Evolutionary conservation across 2,329 filamentous ascomycete species (phyloP).

Genomic region (Pestalotiopsis sp.): DNA sequence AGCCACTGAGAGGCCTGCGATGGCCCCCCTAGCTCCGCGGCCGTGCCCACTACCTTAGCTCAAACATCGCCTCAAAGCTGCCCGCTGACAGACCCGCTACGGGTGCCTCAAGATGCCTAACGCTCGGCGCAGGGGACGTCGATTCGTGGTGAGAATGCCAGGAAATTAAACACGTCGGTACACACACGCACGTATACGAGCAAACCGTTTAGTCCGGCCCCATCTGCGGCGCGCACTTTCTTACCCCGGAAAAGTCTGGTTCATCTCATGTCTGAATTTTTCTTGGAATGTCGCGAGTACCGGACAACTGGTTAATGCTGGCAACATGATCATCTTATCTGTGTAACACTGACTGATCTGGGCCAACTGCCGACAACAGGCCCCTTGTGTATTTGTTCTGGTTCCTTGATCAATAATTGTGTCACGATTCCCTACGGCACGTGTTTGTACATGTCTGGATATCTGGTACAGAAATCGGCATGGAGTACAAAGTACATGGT

Average conservation of each 20-base stretch:
- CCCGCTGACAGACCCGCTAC: slow-evolving; percentile 6
- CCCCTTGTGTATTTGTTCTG: not conserved
- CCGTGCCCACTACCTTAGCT: slow-evolving; percentile 3
- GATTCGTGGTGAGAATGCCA: not conserved
- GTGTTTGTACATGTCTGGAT: not conserved
- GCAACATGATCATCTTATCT: not conserved
- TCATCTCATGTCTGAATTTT: not conserved
- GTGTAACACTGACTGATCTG: not conserved
- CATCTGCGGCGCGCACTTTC: not conserved
- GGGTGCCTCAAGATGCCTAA: not conserved
- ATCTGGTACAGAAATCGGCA: not conserved
- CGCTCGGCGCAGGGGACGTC: not conserved
- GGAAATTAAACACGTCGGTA: not conserved
- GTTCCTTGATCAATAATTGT: not conserved
- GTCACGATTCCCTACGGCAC: not conserved
- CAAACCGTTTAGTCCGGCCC: not conserved
- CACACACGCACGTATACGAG: not conserved
- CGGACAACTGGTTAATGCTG: not conserved
- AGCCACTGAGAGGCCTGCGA: not conserved
- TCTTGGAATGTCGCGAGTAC: not conserved
- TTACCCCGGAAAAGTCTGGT: not conserved
- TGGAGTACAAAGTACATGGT: not conserved
- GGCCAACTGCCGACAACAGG: not conserved
- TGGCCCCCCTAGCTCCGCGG: not conserved
- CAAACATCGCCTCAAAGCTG: slow-evolving; percentile 4